Conservation (phyloP, 2,329 filamentous ascomycete genomes). For the Epichloe gansuensis region DNA sequence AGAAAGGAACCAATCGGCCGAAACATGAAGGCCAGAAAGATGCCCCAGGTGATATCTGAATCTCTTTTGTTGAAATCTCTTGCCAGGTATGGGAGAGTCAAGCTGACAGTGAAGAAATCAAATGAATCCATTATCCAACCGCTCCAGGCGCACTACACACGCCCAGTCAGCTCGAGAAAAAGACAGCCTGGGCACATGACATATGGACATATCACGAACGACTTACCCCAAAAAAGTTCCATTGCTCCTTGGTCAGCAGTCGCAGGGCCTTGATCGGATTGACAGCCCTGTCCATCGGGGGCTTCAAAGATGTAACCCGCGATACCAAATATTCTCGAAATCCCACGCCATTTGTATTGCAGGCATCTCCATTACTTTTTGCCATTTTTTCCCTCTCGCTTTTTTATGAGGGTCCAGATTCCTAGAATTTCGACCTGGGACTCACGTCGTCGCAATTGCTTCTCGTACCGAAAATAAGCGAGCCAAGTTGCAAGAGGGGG, state of each 20-base stretch:
- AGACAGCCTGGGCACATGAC: too few relatives aligned
- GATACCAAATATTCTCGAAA: neutral
- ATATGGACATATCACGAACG: too few relatives aligned
- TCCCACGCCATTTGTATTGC: neutral
- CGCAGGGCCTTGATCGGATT: neutral
- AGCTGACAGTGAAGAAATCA: neutral
- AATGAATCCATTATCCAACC: neutral
- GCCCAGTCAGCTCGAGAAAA: too few relatives aligned
- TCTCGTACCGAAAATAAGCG: too few relatives aligned
- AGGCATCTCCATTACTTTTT: neutral
- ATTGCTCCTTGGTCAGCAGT: neutral
- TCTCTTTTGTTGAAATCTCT: neutral
- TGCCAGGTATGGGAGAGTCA: neutral
- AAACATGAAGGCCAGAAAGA: neutral
- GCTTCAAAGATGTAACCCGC: neutral
- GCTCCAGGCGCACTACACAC: neutral
- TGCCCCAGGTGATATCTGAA: neutral
- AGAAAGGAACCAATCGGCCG: neutral
- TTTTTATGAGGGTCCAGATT: neutral
- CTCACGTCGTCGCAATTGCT: too few relatives aligned
- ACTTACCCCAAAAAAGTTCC: slow-evolving; percentile 1
- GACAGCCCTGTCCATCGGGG: neutral
- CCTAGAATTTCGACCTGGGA: neutral
- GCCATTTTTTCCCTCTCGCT: neutral
- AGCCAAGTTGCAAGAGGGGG: too few relatives aligned